Evolutionary conservation across 169 alveolate species (phyloP).

Genomic region (Cryptosporidium tyzzeri): DNA sequence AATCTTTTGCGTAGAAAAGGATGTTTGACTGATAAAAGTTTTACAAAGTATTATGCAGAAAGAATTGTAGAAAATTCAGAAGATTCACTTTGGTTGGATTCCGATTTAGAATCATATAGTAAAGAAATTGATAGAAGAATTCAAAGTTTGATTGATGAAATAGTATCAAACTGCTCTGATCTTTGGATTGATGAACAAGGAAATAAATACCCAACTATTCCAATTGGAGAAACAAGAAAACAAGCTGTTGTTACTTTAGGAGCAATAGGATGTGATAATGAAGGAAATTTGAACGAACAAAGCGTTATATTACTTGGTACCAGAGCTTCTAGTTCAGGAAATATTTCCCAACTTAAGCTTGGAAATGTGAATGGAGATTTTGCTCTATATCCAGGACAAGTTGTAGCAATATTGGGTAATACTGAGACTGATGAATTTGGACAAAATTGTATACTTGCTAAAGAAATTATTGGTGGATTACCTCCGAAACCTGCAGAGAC

Average conservation of each 20-base stretch:
- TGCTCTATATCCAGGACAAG: conserved; percentile 65
- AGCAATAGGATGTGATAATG: conserved; percentile 68
- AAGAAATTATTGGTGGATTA: conserved; percentile 68
- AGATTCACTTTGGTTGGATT: conserved; percentile 62
- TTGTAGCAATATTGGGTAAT: conserved; percentile 62
- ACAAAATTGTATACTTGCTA: conserved; percentile 51
- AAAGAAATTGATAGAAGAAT: conserved; percentile 44
- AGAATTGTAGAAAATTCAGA: conserved; percentile 3
- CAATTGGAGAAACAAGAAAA: conserved; percentile 65
- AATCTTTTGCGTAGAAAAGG: conserved; percentile 47
- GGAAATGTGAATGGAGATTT: conserved; percentile 7
- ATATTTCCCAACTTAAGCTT: conserved; percentile 24
- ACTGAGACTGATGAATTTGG: conserved; percentile 51
- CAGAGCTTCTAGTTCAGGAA: conserved; percentile 39
- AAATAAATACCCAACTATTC: conserved; percentile 50
- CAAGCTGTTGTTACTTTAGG: conserved; percentile 47
- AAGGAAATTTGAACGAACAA: conserved; percentile 53
- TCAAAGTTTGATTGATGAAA: conserved; percentile 48
- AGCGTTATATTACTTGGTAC: conserved; percentile 52
- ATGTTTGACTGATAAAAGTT: conserved; percentile 60
- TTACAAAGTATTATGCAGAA: conserved; percentile 31
- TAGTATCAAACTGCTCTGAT: conserved; percentile 37
- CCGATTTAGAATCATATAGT: conserved; percentile 53
- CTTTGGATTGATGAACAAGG: conserved; percentile 65
- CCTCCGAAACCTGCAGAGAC: conserved; percentile 34